Base-by-base conservation (phyloP, 1,139 yeast genomes). In the Blastobotrys proliferans region DNA sequence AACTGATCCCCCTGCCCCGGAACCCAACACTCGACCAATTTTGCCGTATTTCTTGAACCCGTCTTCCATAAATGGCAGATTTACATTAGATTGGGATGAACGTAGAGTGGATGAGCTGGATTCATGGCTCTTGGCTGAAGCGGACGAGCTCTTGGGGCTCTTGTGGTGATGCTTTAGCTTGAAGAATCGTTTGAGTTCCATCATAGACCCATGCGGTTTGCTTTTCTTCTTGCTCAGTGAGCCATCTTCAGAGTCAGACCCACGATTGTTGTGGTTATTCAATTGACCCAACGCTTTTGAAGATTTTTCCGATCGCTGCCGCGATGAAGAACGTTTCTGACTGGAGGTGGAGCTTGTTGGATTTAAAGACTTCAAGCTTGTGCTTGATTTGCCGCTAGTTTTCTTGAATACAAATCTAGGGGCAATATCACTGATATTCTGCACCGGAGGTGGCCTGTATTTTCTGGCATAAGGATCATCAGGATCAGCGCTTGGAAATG, bases 1-100 rank as follows among this genome's bases (percentile, higher is more conserved):
- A 13, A 94, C 99, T 1, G 94, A 83, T 4, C 99, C 99, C 38
- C 98, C 99, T 2, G 98, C 98, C 29, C 99, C 99, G 22, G 95
- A 83, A 22, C 98, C 99, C 53, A 94, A 70, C 49, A 85, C 82
- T 52, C 86, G 84, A 41, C 97, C 97, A 51, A 90, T 70, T 54
- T 83, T 85, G 48, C 95, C 95, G 64, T 92, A 94, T 61, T 90
- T 85, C 54, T 82, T 83, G 48, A 66, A 63, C 9, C 70, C 69
- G 31, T 64, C 67, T 44, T 68, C 70, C 47, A 62, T 60, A 48
- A 68, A 67, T 6, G 71, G 71, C 50, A 63, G 51, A 22, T 55
- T 49, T 38, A 52, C 53, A 20, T 52, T 41, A 19, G 43, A 44
- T 35, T 17, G 43, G 21, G 36, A 29, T 17, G n/a, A 24, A 21